Evolutionary conservation across 2,329 filamentous ascomycete species (phyloP).

Genomic region (Penicillium olsonii): DNA sequence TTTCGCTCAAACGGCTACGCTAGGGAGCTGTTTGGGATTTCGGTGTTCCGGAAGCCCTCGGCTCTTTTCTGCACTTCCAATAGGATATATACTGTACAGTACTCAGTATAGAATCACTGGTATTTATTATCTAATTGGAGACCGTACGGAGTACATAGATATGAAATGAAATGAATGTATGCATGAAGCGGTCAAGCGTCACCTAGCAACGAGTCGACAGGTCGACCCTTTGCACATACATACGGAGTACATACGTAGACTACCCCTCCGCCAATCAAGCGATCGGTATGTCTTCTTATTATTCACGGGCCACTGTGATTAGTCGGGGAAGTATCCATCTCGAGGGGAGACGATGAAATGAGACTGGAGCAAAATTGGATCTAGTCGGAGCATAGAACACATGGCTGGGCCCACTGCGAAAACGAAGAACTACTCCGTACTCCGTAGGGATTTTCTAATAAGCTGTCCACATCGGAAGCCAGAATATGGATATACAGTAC

Average conservation of each 20-base stretch:
- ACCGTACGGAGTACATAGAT: neutral
- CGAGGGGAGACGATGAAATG: slow-evolving; percentile 2
- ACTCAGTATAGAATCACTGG: too few relatives aligned
- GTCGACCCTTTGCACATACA: too few relatives aligned
- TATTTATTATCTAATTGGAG: too few relatives aligned
- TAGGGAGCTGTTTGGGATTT: slow-evolving; percentile 26
- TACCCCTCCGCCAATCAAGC: slow-evolving; percentile 17
- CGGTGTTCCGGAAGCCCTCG: slow-evolving; percentile 25
- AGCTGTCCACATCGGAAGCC: too few relatives aligned
- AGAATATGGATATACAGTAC: too few relatives aligned
- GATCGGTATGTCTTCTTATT: slow-evolving; percentile 14
- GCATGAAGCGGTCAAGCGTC: slow-evolving; percentile 19
- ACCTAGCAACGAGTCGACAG: slow-evolving; percentile 25
- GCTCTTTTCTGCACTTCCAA: slow-evolving; percentile 1
- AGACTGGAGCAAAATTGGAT: slow-evolving; percentile 6
- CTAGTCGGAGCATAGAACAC: slow-evolving; percentile 23
- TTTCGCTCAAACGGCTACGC: slow-evolving; percentile 22
- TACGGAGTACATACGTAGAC: too few relatives aligned
- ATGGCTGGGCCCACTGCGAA: slow-evolving; percentile 21
- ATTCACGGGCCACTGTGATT: slow-evolving; percentile 14
- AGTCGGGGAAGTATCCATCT: slow-evolving; percentile 8
- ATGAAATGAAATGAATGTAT: neutral
- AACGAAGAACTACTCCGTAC: slow-evolving; percentile 13
- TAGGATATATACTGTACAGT: too few relatives aligned
- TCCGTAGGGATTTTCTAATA: slow-evolving; percentile 13